Base-by-base conservation (phyloP, 2,329 filamentous ascomycete species). In the Sordariomycetes sp. region DNA sequence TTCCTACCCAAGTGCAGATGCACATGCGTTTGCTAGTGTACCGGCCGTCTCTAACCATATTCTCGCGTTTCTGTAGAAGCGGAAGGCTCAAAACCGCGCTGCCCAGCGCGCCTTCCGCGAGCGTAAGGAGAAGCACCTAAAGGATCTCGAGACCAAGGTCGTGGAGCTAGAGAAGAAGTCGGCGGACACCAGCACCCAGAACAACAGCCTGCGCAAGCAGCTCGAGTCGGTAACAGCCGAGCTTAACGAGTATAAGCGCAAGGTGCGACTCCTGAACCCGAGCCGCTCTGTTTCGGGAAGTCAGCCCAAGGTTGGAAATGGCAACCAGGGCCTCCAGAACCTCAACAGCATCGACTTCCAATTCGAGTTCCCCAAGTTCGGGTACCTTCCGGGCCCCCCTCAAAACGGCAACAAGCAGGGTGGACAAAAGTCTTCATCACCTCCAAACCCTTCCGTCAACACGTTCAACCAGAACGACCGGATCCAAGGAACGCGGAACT, bases 361-460 rank as follows among this genome's bases (percentile, higher is more conserved):
- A 64, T 97, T 99, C 65, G 93, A 97, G 64, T 97, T 97, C 63
- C 93, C 94, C 63, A 92, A 89, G 68, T 97, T 99, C 66, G 94
- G 94, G 53, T 81, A 85, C 60, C 79, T 95, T 28, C 80, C 81
- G 0, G 77, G 80, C 5, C 74, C 77, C 8, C 64, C 69, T 1
- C 60, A 62, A 55, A 67, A 61, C 60, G n/a, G 37, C 32, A 24
- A 14, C 25, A 46, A 20, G 40, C 22, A 32, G 20, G 28, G n/a
- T 3, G 25, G 43, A 22, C 37, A 56, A 58, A 68, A 62, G 22
- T 67, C 54, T 20, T 53, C 56, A 2, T 48, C 55, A 18, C 55
- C 46, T 16, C 10, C 50, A 16, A 37, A 40, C 28, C n/a, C 55
- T 24, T 14, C 55, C 14, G 34, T 51, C 20, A 58, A 54, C 18